Evolutionary conservation across 2,329 filamentous ascomycete species (phyloP).

Genomic region (Colletotrichum tofieldiae): DNA sequence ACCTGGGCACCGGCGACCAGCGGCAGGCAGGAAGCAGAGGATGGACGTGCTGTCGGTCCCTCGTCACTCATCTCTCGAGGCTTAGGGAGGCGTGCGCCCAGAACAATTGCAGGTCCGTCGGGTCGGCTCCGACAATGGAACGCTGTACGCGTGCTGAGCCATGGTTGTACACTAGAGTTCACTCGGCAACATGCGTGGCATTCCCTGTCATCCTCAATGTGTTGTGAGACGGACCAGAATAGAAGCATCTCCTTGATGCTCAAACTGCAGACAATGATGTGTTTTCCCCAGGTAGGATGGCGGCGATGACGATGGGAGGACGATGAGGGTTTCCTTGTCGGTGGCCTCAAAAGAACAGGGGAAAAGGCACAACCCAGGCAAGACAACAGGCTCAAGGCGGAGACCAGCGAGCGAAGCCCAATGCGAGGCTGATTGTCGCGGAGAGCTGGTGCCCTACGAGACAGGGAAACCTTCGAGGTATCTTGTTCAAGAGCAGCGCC

Average conservation of each 20-base stretch:
- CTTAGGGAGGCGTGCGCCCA: conserved; percentile 25
- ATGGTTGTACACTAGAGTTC: not conserved
- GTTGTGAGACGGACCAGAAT: conserved; percentile 17
- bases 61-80: not conserved
- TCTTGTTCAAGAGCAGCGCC: not conserved
- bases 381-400: not conserved
- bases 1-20: not conserved
- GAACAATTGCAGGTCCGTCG: conserved; percentile 14
- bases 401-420: conserved; percentile 5
- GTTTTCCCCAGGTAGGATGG: not conserved
- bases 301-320: not conserved
- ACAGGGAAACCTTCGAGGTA: too few relatives aligned
- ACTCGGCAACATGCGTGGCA: not conserved
- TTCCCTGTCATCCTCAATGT: not conserved
- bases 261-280: not conserved
- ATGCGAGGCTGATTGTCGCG: not conserved
- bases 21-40: not conserved
- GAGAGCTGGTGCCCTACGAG: not conserved
- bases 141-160: conserved; percentile 11
- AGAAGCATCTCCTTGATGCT: not conserved
- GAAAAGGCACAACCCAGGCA: not conserved
- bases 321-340: not conserved
- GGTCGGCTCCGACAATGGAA: conserved; percentile 37
- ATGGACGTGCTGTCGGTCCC: conserved; percentile 1
- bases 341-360: conserved; percentile 8